Percentiles rank a stretch among this genome's conserved stretches.
These are phyloP conservation scores for Entomortierella beljakovae DNA, from an alignment of 192 early-diverging fungal species.

Conservation along the genomic window DNA sequence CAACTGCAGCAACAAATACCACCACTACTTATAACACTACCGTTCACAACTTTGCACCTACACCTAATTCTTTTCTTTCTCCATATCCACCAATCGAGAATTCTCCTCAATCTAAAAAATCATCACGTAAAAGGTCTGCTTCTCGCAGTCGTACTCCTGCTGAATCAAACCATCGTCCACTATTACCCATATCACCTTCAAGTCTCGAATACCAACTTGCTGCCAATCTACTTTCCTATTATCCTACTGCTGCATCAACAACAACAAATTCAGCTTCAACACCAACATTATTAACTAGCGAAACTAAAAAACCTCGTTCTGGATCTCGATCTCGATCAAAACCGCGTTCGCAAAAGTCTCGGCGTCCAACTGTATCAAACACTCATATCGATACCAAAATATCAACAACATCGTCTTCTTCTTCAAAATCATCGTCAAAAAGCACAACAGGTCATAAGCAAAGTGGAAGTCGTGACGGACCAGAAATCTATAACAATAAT, in stretches of 20 bases:
- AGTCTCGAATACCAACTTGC: conserved; percentile 52
- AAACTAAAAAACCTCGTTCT: not conserved
- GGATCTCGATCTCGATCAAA: conserved; percentile 19
- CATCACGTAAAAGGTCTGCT: not conserved
- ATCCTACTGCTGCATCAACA: not conserved
- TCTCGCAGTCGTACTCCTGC: not conserved
- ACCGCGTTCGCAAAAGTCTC: conserved; percentile 10
- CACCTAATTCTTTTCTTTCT: too few relatives aligned
- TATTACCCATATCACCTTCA: conserved; percentile 35
- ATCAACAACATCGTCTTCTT: not conserved
- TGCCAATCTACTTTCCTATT: conserved; percentile 26
- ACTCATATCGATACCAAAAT: not conserved
- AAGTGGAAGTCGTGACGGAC: not conserved
- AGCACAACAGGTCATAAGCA: conserved; percentile 22
- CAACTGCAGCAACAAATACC: not conserved
- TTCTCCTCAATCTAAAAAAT: not conserved
- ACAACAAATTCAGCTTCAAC: not conserved
- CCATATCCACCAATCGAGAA: too few relatives aligned
- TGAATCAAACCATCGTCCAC: conserved; percentile 9
- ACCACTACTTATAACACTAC: not conserved
- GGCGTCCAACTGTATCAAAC: not conserved
- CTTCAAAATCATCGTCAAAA: not conserved
- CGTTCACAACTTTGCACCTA: not conserved
- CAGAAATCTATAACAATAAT: not conserved
- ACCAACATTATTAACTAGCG: not conserved